Conservation (phyloP, 129 eudicot genomes). For the Tanacetum coccineum region DNA sequence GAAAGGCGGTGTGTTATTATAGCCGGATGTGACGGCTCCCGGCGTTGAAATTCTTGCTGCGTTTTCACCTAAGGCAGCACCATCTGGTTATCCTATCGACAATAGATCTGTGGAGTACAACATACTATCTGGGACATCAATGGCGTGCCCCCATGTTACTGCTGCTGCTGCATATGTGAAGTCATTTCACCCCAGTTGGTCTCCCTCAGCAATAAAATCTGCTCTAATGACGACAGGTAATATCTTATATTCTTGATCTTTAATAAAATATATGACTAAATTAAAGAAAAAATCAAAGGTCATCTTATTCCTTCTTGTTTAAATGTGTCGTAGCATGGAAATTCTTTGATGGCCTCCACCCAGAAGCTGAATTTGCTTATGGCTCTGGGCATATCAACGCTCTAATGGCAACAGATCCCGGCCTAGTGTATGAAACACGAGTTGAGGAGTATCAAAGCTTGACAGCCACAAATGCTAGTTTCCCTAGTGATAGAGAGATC, state of each 20-base stretch:
- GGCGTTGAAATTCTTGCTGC: constrained; percentile 23
- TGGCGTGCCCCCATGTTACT: constrained; percentile 35
- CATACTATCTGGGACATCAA: constrained; percentile 30
- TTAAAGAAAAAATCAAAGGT: too few relatives aligned
- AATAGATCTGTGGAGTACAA: constrained; percentile 11
- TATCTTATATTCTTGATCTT: neutral
- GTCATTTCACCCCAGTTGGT: constrained; percentile 32
- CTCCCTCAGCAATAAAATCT: constrained; percentile 36
- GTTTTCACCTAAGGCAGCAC: constrained; percentile 14
- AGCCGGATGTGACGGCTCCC: constrained; percentile 40
- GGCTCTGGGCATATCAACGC: constrained; percentile 51
- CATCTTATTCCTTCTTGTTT: neutral
- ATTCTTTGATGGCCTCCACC: constrained; percentile 20
- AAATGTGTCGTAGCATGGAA: constrained; percentile 22
- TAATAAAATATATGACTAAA: neutral
- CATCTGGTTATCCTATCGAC: neutral
- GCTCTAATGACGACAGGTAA: constrained; percentile 40
- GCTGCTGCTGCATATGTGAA: constrained; percentile 33
- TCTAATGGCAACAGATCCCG: constrained; percentile 37
- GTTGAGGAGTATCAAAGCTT: neutral
- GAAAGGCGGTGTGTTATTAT: neutral
- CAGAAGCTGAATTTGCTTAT: constrained; percentile 41
- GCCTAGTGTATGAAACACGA: constrained; percentile 40
- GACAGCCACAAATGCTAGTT: neutral
- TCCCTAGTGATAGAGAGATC: constrained; percentile 1